phyloP scores from a whole-genome alignment of 2,329 filamentous ascomycete genomes.

The Fusarium verticillioides region DNA sequence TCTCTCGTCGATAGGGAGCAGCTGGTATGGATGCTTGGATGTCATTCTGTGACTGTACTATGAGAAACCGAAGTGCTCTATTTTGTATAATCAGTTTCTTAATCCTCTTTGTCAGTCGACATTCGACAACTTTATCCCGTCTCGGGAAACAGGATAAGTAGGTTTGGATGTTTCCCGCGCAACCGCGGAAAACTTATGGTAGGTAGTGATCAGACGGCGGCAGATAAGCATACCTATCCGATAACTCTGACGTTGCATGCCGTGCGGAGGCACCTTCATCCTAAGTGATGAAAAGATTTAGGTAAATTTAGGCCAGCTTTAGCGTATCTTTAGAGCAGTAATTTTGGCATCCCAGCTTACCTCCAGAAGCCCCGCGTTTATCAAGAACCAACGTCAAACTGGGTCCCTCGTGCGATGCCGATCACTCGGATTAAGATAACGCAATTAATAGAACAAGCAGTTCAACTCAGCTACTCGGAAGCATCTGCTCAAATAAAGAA shows the following conservation, averaged over 20 bases:
- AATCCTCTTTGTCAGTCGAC: neutral
- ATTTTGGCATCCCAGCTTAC: neutral
- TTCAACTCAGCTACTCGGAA: neutral
- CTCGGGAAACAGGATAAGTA: neutral
- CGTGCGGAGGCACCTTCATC: too few relatives aligned
- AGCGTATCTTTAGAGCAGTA: neutral
- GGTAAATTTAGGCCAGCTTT: neutral
- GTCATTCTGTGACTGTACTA: neutral
- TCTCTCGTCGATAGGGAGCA: neutral
- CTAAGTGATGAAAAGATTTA: neutral
- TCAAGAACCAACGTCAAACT: neutral
- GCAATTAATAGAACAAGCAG: too few relatives aligned
- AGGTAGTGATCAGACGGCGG: too few relatives aligned
- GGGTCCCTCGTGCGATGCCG: neutral
- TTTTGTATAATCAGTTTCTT: neutral
- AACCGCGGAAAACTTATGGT: neutral
- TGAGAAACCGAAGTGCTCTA: accelerated
- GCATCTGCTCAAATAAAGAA: neutral
- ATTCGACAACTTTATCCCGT: accelerated
- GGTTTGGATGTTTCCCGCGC: neutral
- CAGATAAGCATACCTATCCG: too few relatives aligned
- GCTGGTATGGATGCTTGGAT: neutral
- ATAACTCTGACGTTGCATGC: too few relatives aligned
- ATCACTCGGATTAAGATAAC: neutral
- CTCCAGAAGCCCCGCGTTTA: neutral